Percentiles rank a stretch among this genome's conserved stretches.
Conservation (phyloP, 257 asterid genomes). For the Fraxinus anomala region DNA sequence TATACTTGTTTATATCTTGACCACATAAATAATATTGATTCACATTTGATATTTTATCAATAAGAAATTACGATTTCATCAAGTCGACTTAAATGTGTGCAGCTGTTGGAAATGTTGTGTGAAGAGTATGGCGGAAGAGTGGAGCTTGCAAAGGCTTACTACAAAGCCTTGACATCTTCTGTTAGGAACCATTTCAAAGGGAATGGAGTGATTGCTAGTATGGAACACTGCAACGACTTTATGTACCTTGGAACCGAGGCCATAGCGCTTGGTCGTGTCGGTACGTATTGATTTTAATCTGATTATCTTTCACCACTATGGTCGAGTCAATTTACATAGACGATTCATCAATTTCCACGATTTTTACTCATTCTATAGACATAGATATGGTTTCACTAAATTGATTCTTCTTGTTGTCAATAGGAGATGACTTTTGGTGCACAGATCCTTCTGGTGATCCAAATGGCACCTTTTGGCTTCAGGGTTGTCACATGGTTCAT, state of each 20-base stretch:
- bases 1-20: no score
- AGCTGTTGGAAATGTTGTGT: slow-evolving; percentile 85
- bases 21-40: no score
- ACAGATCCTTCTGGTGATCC: slow-evolving; percentile 94
- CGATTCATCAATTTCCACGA: no score
- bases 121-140: slow-evolving; percentile 91
- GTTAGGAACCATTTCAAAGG: slow-evolving; percentile 86
- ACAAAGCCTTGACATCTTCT: slow-evolving; percentile 64
- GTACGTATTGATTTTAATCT: no score
- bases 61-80: neutral
- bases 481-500: no score
- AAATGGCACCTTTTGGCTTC: slow-evolving; percentile 26
- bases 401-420: neutral
- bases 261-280: slow-evolving; percentile 86
- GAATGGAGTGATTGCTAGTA: slow-evolving; percentile 92
- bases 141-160: slow-evolving; percentile 82
- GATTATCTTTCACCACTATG: no score
- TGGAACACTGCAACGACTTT: slow-evolving; percentile 97
- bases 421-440: slow-evolving; percentile 97
- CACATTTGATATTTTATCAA: no score
- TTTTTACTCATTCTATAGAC: no score
- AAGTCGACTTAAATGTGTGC: neutral
- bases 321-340: no score
- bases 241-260: slow-evolving; percentile 92
- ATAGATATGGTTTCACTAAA: no score